Evolutionary conservation across 768 basidiomycete genomes (phyloP).

Genomic region (Leccinum arenicola): DNA sequence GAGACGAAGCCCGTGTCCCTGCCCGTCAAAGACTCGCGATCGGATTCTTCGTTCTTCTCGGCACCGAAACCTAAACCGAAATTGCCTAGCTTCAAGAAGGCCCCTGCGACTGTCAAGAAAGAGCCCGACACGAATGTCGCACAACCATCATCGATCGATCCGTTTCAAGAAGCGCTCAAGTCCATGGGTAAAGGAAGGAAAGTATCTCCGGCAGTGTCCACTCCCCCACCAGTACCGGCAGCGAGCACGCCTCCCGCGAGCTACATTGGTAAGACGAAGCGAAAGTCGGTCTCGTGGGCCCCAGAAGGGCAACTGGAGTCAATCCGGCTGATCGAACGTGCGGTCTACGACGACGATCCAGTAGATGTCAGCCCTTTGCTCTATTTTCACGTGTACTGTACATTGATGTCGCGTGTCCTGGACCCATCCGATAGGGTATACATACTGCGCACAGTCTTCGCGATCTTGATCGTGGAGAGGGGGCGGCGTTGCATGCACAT

Average conservation of each 20-base stretch:
- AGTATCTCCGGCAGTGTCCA: conserved; percentile 59
- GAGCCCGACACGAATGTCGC: conserved; percentile 60
- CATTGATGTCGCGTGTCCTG: conserved; percentile 47
- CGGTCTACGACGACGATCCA: conserved; percentile 87
- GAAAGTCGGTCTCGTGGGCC: conserved; percentile 79
- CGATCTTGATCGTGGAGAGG: conserved; percentile 86
- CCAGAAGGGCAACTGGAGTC: conserved; percentile 70
- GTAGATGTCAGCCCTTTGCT: conserved; percentile 71
- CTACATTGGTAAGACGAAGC: conserved; percentile 53
- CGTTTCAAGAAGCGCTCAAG: conserved; percentile 81
- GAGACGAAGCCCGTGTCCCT: conserved; percentile 40
- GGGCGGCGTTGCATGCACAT: conserved; percentile 78
- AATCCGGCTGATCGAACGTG: conserved; percentile 78
- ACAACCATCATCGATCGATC: conserved; percentile 73
- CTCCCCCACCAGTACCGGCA: conserved; percentile 46
- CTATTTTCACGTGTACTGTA: conserved; percentile 42
- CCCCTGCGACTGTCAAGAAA: conserved; percentile 47
- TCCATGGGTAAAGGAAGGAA: conserved; percentile 63
- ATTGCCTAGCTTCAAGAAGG: conserved; percentile 85
- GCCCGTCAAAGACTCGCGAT: conserved; percentile 71
- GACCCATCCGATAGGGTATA: conserved; percentile 57
- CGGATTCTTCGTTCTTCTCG: conserved; percentile 87
- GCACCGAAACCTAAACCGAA: conserved; percentile 82
- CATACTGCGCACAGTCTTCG: conserved; percentile 71
- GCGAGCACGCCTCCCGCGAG: conserved; percentile 34